These are phyloP conservation scores for Coemansia sp. DNA, from an alignment of 192 early-diverging fungal genomes.

Conservation along the genomic window DNA sequence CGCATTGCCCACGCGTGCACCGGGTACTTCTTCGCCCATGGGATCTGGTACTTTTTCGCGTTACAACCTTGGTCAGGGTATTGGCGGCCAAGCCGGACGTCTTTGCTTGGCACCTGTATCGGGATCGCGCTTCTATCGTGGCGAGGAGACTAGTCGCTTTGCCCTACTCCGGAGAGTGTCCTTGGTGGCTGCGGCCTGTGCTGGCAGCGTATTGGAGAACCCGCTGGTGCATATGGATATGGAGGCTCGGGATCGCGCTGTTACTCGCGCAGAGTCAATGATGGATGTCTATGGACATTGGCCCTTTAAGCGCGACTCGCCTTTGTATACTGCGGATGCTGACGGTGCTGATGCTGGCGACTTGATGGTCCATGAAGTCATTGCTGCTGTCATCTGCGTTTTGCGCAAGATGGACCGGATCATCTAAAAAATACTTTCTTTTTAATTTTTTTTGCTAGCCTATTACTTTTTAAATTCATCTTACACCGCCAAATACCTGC, in stretches of 20 bases:
- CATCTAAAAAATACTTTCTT: constrained; percentile 34
- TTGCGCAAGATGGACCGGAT: constrained; percentile 89
- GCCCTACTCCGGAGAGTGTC: constrained; percentile 74
- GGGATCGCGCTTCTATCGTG: constrained; percentile 37
- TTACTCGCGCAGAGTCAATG: constrained; percentile 84
- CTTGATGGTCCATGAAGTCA: constrained; percentile 64
- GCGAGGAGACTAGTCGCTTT: constrained; percentile 49
- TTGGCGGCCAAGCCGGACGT: constrained; percentile 37
- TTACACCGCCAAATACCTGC: neutral
- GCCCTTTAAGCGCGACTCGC: constrained; percentile 65
- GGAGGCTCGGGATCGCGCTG: constrained; percentile 85
- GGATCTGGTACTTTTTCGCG: constrained; percentile 3
- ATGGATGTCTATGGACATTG: constrained; percentile 82
- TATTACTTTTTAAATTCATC: neutral
- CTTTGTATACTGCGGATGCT: constrained; percentile 57
- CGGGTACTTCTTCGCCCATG: constrained; percentile 46
- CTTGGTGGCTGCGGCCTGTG: constrained; percentile 93
- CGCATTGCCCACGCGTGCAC: constrained; percentile 53
- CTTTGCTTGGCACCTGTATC: constrained; percentile 31
- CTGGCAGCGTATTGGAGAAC: constrained; percentile 97
- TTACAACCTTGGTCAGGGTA: constrained; percentile 31
- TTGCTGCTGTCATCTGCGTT: constrained; percentile 81
- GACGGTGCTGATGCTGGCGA: constrained; percentile 58
- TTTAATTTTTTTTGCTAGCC: too few species aligned
- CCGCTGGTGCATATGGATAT: constrained; percentile 81